Base-by-base conservation (phyloP, 768 basidiomycete genomes). In the Tylopilus intermedius region DNA sequence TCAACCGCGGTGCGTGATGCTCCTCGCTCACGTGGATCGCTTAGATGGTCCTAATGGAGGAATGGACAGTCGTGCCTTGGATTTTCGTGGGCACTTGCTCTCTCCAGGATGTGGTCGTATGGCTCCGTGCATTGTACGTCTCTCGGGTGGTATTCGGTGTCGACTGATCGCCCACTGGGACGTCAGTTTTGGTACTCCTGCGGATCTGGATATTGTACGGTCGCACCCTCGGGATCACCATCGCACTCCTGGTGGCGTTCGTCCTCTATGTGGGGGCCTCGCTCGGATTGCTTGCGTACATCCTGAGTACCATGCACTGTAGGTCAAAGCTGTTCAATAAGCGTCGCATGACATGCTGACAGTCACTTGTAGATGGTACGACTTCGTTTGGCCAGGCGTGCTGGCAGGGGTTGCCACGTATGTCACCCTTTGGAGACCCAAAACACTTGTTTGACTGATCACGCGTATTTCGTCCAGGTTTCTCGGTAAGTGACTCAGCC, bases 131-230 rank as follows among this genome's bases (percentile, higher is more conserved):
- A 52, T 21, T 4, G 51, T 52, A 29, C 30, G 51, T 47, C 7
- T 5, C 13, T n/a, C 21, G 8, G 14, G 9, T 40, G 27, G 5
- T 18, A 9, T 32, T 27, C 15, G 1, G 11, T 21, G 13, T 14
- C 21, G 9, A 14, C 13, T 7, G 21, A 18, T 41, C 22, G 24
- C 13, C 21, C 18, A 47, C 26, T 40, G 11, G 11, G 6, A 26
- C 10, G 15, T 15, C 30, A 52, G 45, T 35, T 35, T 13, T 52
- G 32, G 51, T 52, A 24, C 24, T 52, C 2, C 18, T 52, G 39
- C 40, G 51, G 14, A n/a, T 52, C 6, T 47, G 51, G 51, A 29
- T 52, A 41, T 14, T 52, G 30, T 29, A 35, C 21, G 45, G 45
- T 11, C 45, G 51, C 22, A 52, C 45, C 32, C 51, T 24, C 40